Base-by-base conservation (phyloP, 306 rosid species). In the Clitoria ternatea region DNA sequence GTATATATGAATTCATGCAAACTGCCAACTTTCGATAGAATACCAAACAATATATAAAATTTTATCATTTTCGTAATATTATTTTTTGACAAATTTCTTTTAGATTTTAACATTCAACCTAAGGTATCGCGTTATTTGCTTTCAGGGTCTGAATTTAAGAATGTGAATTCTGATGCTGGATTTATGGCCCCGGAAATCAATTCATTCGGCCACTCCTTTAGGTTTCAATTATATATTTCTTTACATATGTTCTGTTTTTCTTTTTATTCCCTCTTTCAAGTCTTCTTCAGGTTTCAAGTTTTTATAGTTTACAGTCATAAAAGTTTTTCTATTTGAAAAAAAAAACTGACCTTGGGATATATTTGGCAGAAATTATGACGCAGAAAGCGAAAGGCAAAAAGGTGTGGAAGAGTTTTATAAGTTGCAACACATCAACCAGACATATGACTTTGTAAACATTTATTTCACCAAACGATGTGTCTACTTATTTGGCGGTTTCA, bases 191-290 rank as follows among this genome's bases (percentile, higher is more conserved):
- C 81, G 7, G 87, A 91, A 13, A 87, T 81, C 42, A 91, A 91
- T 70, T 23, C 96, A 7, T 89, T 85, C 73, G 97, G 97, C 30
- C 85, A 77, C 14, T 42, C 85, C 5, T 91, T 91, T 80, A 87
- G 96, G 97, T 87, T 10, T 6, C 36, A 22, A 22, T 40, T 73
- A 52, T 17, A 27, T n/a, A n/a, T n/a, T n/a, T n/a, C n/a, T n/a
- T 33, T 44, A 40, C 39, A 5, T 18, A 40, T 52, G 8, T 11
- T 45, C 19, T 14, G 0, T 10, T n/a, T 26, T 36, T 11, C 2
- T 37, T 14, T 11, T 13, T 13, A 50, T 9, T 10, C 22, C 13
- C 4, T n/a, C n/a, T n/a, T n/a, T n/a, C n/a, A 6, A 54, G 2
- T 33, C 1, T 33, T 33, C 39, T 33, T 33, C 8, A 33, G 39